Evolutionary conservation across 306 rosid genomes (phyloP), one percentile per base, ranked within the genome.

Genomic region (Herpetospermum pedunculosum): DNA sequence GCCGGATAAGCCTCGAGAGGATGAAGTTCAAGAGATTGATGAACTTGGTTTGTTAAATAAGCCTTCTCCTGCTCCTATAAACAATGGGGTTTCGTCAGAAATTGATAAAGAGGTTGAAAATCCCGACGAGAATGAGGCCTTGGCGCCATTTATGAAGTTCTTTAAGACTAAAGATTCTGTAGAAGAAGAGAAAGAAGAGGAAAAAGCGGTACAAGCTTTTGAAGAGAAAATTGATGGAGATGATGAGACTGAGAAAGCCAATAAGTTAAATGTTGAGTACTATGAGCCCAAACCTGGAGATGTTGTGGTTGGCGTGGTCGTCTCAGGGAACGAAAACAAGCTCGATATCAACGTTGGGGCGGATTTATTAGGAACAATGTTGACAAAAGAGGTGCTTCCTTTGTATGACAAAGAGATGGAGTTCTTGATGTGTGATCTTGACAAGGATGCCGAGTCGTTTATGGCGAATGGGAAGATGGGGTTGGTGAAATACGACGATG

Each of bases 351-450:
- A 85, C 75, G 85, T 94, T 3, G 98, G 98, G 44, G 97, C 98
- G 7, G 96, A 94, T 73, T 76, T 89, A n/a, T 58, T 94, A 58
- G 98, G 96, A 35, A 88, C 95, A 60, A 91, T 94, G 98, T 83
- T 94, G 86, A 94, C 98, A 5, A 94, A 94, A 86, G 98, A 94
- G 79, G 96, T 89, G 80, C 88, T 94, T 78, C 98, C 97, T 15
- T 82, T 94, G 85, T 89, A 94, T 78, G 90, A 80, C 54, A 91
- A 87, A 76, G 98, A 94, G 81, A 81, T 87, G 83, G 98, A 91
- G n/a, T 73, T 73, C 86, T 88, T 94, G 80, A 78, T 87, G 54
- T 93, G 88, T 74, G 97, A 91, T 83, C 72, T 80, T 25, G 44
- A 74, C 15, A 74, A 49, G 79, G 94, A 88, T 77, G 84, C 88